These are phyloP conservation scores for Phalaenopsis aphrodite DNA, from an alignment of 106 monocot species.

Conservation along the genomic window DNA sequence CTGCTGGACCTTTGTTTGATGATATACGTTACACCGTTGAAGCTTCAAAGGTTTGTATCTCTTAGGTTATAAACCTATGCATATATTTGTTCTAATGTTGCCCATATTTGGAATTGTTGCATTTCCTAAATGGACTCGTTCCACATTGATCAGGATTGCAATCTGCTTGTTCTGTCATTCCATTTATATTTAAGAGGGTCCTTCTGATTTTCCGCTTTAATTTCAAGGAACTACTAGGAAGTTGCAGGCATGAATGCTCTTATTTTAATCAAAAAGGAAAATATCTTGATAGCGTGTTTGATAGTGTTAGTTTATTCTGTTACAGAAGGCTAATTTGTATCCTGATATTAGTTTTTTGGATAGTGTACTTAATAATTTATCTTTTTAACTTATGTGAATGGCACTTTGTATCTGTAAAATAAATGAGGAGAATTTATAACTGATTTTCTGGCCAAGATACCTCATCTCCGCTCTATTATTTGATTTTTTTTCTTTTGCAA, in stretches of 20 bases:
- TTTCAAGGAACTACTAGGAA: not conserved
- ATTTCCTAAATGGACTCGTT: not conserved
- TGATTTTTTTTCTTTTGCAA: not conserved
- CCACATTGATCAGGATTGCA: not conserved
- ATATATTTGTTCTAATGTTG: not conserved
- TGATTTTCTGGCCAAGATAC: not conserved
- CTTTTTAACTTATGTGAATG: not conserved
- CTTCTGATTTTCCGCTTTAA: not conserved
- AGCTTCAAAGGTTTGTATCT: constrained; percentile 71
- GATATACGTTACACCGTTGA: constrained; percentile 68
- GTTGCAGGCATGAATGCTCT: not conserved
- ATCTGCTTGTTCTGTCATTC: not conserved
- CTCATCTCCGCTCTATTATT: not conserved
- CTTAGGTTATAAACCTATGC: not conserved
- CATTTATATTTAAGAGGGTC: not conserved
- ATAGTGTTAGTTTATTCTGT: not conserved
- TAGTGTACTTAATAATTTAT: not conserved
- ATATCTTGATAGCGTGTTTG: not conserved
- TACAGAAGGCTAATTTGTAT: not conserved
- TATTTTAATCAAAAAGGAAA: too few relatives aligned
- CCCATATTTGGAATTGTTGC: not conserved
- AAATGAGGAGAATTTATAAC: not conserved
- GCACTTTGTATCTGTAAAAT: not conserved
- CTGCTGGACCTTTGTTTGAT: constrained; percentile 80
- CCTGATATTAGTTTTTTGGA: not conserved